A percentile compares a stretch with the other conserved stretches of the same genome.
Evolutionary conservation across 208 protist species (phyloP).

Genomic region (Acanthamoeba culbertsoni): DNA sequence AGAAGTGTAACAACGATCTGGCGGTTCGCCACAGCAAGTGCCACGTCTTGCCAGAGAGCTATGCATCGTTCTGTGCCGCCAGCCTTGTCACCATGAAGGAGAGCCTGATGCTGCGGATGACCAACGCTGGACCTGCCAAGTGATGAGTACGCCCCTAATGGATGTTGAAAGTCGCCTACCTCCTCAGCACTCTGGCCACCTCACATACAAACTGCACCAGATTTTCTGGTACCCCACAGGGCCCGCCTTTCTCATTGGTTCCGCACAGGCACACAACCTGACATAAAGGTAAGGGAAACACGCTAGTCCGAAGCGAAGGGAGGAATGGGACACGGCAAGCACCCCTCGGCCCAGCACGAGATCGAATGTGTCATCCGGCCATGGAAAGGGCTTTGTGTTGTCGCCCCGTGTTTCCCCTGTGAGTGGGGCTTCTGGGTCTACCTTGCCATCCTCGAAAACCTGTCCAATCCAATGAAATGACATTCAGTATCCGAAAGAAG

Average conservation of each 20-base stretch:
- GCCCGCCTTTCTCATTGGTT: neutral
- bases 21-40: neutral
- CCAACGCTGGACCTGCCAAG: neutral
- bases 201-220: neutral
- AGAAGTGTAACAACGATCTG: neutral
- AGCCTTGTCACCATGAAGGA: conserved; percentile 4
- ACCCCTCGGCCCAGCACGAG: conserved; percentile 20
- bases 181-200: neutral
- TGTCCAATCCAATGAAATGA: neutral
- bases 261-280: conserved; percentile 20
- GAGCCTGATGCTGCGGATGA: neutral
- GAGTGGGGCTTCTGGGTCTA: neutral
- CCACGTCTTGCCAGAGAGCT: neutral
- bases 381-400: conserved; percentile 39
- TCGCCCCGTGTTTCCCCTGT: conserved; percentile 11
- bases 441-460: conserved; percentile 4
- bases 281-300: neutral
- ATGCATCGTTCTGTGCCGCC: neutral
- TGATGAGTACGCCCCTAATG: neutral
- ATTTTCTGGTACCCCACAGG: neutral
- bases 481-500: neutral
- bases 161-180: neutral
- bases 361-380: conserved; percentile 48
- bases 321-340: neutral
- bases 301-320: neutral